These are phyloP conservation scores for Breviolum minutum DNA, from an alignment of 73 alveolate species.

Conservation along the genomic window DNA sequence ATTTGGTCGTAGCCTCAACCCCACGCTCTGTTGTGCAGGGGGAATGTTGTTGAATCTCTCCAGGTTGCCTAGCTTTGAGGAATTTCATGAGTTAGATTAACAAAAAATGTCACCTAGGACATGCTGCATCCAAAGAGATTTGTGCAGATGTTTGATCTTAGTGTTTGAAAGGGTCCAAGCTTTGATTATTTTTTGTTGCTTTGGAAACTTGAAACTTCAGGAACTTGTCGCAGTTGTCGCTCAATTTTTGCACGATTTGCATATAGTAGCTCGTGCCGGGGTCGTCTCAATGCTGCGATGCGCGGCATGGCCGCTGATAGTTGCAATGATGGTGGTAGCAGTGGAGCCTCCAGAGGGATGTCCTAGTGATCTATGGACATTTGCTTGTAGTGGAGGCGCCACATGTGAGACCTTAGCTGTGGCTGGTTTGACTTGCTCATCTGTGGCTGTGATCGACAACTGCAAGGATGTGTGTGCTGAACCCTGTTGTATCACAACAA, in stretches of 20 bases:
- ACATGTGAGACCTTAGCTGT: slow-evolving; percentile 13
- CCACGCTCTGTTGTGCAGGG: too few species aligned
- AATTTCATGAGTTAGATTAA: too few species aligned
- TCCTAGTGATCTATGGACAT: neutral
- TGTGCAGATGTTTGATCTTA: too few species aligned
- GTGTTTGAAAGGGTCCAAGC: too few species aligned
- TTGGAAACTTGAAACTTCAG: too few species aligned
- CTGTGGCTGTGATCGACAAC: neutral
- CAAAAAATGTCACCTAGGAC: too few species aligned
- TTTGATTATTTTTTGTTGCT: too few species aligned
- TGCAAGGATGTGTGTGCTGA: slow-evolving; percentile 44
- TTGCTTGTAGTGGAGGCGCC: neutral
- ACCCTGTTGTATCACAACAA: slow-evolving; percentile 90
- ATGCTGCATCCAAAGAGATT: too few species aligned
- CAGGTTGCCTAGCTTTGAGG: too few species aligned
- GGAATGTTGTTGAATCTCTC: too few species aligned
- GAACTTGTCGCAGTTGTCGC: neutral
- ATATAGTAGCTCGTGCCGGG: neutral
- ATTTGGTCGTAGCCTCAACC: too few species aligned
- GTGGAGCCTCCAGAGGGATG: slow-evolving; percentile 40
- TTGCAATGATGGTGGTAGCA: neutral
- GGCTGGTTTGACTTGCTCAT: slow-evolving; percentile 36
- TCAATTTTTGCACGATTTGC: slow-evolving; percentile 3
- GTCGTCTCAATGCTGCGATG: neutral
- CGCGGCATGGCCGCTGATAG: neutral